A percentile compares a stretch with the other conserved stretches of the same genome.
These are phyloP conservation scores for Cladorrhinum sp. DNA, from an alignment of 2,329 filamentous ascomycete genomes.

Conservation along the genomic window DNA sequence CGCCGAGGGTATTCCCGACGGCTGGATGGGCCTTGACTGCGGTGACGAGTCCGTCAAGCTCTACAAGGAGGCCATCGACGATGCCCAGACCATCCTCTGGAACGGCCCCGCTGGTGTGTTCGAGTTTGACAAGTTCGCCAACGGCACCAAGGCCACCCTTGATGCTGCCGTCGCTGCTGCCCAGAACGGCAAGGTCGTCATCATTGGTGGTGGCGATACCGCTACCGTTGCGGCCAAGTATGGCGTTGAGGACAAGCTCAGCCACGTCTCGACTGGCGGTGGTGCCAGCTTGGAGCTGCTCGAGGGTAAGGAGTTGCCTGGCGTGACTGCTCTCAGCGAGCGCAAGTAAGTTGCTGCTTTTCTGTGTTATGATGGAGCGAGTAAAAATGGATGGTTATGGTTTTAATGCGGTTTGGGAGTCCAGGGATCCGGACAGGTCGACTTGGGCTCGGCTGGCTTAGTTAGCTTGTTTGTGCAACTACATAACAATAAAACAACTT, in stretches of 20 bases:
- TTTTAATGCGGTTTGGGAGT: conserved; percentile 1
- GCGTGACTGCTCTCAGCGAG: conserved; percentile 83
- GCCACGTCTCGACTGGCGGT: conserved; percentile 95
- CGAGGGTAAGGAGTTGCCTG: conserved; percentile 96
- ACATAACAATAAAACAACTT: not conserved
- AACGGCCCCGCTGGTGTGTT: conserved; percentile 98
- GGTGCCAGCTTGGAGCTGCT: conserved; percentile 93
- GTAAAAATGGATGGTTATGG: not conserved
- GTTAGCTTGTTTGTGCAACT: not conserved
- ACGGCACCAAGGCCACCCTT: conserved; percentile 86
- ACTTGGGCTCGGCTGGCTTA: not conserved
- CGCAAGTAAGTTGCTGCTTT: conserved; percentile 50
- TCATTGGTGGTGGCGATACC: conserved; percentile 97
- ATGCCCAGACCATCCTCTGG: conserved; percentile 96
- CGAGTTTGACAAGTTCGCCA: conserved; percentile 92
- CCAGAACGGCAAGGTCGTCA: conserved; percentile 86
- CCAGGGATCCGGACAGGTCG: not conserved
- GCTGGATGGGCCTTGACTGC: conserved; percentile 97
- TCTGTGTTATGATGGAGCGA: conserved; percentile 7
- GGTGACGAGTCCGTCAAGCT: conserved; percentile 84
- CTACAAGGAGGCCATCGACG: conserved; percentile 81
- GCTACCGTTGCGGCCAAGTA: conserved; percentile 98
- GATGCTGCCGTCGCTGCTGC: conserved; percentile 82
- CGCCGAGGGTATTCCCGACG: conserved; percentile 85
- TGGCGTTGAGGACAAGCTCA: conserved; percentile 91